Evolutionary conservation across 2,329 filamentous ascomycete genomes (phyloP).

Genomic region (Alternaria ethzedia): DNA sequence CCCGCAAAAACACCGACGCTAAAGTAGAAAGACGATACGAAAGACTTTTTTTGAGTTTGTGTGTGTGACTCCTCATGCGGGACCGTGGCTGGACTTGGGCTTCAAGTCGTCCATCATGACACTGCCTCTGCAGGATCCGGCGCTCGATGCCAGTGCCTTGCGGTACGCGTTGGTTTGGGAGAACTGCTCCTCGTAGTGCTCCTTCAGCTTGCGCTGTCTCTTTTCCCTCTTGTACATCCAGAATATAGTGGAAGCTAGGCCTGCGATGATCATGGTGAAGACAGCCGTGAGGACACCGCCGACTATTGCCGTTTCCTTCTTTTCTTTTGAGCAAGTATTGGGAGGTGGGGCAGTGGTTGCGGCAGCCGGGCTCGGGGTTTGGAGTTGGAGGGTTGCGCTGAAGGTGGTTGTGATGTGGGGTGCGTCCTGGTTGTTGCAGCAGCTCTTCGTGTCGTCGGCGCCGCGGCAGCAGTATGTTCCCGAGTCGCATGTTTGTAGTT

Average conservation of each 20-base stretch:
- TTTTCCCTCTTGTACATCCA: conserved; percentile 41
- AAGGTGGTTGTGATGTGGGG: conserved; percentile 30
- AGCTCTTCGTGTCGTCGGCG: conserved; percentile 29
- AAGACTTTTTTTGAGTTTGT: background rate
- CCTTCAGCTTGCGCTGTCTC: conserved; percentile 40
- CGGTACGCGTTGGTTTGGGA: conserved; percentile 35
- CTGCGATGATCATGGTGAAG: conserved; percentile 29
- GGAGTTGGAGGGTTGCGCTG: conserved; percentile 31
- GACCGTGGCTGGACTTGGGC: background rate
- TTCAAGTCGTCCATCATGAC: conserved; percentile 8
- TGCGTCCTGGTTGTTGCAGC: conserved; percentile 38
- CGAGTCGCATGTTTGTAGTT: conserved; percentile 43
- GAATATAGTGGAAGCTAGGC: conserved; percentile 17
- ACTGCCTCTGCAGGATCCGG: conserved; percentile 11
- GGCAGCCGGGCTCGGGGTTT: conserved; percentile 6
- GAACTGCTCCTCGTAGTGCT: conserved; percentile 44
- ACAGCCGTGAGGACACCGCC: conserved; percentile 34
- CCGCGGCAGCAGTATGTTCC: conserved; percentile 46
- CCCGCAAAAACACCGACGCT: conserved; percentile 8
- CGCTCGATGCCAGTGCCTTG: conserved; percentile 25
- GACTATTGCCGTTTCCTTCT: conserved; percentile 29
- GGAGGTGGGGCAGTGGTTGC: conserved; percentile 10
- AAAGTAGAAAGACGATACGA: background rate
- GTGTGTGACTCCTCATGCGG: background rate
- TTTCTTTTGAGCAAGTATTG: conserved; percentile 23